Base-by-base conservation (phyloP, 2,329 filamentous ascomycete species). In the Colletotrichum kahawae region DNA sequence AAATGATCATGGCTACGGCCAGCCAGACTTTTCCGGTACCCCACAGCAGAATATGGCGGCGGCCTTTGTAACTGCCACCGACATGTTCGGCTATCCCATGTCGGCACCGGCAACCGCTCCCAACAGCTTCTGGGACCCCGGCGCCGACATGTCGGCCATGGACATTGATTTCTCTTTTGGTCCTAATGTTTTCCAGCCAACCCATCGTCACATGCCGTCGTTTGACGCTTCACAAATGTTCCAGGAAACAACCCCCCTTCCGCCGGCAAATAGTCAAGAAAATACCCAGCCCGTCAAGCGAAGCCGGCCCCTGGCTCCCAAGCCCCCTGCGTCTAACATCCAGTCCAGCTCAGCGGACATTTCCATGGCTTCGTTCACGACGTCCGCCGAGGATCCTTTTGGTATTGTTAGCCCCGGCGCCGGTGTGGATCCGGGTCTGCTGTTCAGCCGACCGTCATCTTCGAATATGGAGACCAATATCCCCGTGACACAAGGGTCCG, bases 1-100 rank as follows among this genome's bases (percentile, higher is more conserved):
- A 81, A 86, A 90, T 89, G 89, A 90, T 76, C 87, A 91, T 80
- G 84, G 84, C 77, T 91, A 87, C 81, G 86, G 85, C 79, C 87
- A 88, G 78, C 83, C 85, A 74, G 89, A 90, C 79, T 89, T 90
- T 75, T 82, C 87, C 80, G 84, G 84, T 69, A 84, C 87, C n/a
- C 84, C 89, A 54, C 87, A 87, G 71, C 88, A 89, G 78, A 83
- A 83, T 62, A 87, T 88, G 57, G 85, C 91, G 82, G 81, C 85
- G 33, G 81, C 82, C 13, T 88, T 88, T 77, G 85, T 89, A 78
- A 84, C 85, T 21, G 84, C 85, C 27, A 84, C 88, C 70, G 91
- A 92, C 78, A 85, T 93, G 82, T 92, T 92, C 80, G 86, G 85
- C 31, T 92, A 91, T 79, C 89, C 91, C 33, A 85, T 93, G 82